Evolutionary conservation across 192 early-diverging fungal species (phyloP).

Genomic region (Coemansia erecta): DNA sequence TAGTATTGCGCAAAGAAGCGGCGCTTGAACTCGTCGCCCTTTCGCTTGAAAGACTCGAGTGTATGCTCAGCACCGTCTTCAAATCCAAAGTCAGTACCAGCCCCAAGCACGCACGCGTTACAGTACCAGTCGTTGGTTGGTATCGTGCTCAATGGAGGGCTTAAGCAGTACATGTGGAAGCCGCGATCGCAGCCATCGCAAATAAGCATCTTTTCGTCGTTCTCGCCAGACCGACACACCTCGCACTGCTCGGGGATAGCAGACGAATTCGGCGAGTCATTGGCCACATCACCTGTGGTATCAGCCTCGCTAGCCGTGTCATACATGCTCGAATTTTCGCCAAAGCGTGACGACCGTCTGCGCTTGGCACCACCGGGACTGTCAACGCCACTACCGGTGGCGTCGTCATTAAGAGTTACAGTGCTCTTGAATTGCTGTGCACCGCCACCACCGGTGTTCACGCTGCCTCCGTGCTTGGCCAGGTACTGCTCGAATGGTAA

Average conservation of each 20-base stretch:
- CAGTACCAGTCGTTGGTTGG: conserved; percentile 86
- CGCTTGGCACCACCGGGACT: conserved; percentile 34
- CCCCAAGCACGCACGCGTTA: conserved; percentile 69
- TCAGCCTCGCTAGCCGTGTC: neutral
- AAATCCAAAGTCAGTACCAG: conserved; percentile 90
- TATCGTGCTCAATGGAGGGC: conserved; percentile 59
- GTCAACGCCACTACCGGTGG: neutral
- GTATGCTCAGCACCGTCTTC: conserved; percentile 82
- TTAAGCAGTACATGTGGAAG: conserved; percentile 80
- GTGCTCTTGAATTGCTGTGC: conserved; percentile 1
- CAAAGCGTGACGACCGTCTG: conserved; percentile 16
- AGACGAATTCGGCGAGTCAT: conserved; percentile 23
- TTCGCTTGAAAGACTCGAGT: conserved; percentile 73
- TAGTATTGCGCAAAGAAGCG: conserved; percentile 63
- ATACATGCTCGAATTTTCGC: conserved; percentile 4
- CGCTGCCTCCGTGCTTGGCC: conserved; percentile 47
- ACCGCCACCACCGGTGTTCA: too few species aligned
- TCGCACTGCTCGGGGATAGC: conserved; percentile 48
- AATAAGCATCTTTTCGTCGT: conserved; percentile 68
- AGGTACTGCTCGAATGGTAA: conserved; percentile 70
- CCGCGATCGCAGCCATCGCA: conserved; percentile 87
- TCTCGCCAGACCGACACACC: conserved; percentile 47
- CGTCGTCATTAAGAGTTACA: neutral
- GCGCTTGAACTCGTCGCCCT: conserved; percentile 80
- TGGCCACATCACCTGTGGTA: neutral